Conservation (phyloP, 768 basidiomycete genomes). For the Fomitopsis pulvina region DNA sequence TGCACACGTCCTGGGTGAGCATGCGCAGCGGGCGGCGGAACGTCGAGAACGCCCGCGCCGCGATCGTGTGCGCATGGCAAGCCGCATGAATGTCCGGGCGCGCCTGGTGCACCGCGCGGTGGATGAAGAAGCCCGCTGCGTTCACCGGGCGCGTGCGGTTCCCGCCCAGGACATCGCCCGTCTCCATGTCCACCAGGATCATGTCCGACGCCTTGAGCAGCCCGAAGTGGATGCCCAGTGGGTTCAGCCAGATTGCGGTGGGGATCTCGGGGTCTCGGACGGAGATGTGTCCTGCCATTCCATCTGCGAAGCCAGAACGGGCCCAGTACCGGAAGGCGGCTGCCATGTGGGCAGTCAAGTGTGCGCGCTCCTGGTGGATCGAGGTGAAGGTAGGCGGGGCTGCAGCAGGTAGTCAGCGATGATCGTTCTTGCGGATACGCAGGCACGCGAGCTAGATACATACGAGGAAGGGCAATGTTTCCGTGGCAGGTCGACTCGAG, state of each 20-base stretch:
- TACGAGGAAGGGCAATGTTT: too few species aligned
- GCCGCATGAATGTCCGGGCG: constrained; percentile 31
- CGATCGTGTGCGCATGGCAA: constrained; percentile 28
- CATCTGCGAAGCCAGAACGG: constrained; percentile 35
- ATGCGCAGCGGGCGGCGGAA: constrained; percentile 26
- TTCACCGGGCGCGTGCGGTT: constrained; percentile 29
- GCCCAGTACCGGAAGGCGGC: constrained; percentile 30
- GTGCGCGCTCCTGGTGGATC: constrained; percentile 34
- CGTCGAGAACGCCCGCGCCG: constrained; percentile 33
- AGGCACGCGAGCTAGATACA: too few species aligned
- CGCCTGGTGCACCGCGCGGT: constrained; percentile 27
- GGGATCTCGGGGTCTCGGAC: constrained; percentile 36
- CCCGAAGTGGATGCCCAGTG: constrained; percentile 40
- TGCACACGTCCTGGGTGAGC: constrained; percentile 29
- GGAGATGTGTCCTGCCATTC: constrained; percentile 46
- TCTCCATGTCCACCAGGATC: constrained; percentile 37
- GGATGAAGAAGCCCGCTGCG: constrained; percentile 32
- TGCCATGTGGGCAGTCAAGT: constrained; percentile 38
- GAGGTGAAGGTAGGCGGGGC: too few species aligned
- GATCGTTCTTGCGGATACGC: too few species aligned
- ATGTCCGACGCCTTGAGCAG: constrained; percentile 38
- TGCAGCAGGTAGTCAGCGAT: too few species aligned
- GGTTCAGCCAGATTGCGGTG: constrained; percentile 44
- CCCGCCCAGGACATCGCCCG: constrained; percentile 27
- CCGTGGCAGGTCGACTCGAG: too few species aligned